Evolutionary conservation across 805 yeast genomes (phyloP).

Genomic region (Candida insectorum): DNA sequence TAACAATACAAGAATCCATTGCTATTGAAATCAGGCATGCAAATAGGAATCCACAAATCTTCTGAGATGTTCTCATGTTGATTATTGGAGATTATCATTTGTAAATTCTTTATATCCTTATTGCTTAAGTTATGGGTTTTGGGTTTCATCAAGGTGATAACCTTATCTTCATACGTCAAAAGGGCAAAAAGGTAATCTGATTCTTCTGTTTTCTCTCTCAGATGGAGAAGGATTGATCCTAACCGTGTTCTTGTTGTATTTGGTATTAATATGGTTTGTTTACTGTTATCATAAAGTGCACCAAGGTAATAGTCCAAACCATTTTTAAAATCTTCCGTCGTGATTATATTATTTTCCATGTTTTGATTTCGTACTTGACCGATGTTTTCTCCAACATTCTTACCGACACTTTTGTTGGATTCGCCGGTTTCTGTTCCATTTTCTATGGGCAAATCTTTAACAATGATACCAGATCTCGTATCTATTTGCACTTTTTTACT

Average conservation of each 20-base stretch:
- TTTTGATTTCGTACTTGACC: too few relatives aligned
- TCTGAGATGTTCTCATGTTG: conserved; percentile 30
- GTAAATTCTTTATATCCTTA: conserved; percentile 72
- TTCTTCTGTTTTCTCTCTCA: conserved; percentile 22
- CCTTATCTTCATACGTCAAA: conserved; percentile 59
- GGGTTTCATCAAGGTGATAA: conserved; percentile 74
- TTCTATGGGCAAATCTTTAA: too few relatives aligned
- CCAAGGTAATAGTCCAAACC: conserved; percentile 26
- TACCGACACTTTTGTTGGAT: too few relatives aligned
- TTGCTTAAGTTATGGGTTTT: conserved; percentile 74
- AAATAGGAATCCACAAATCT: conserved; percentile 91
- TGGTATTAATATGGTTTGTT: conserved; percentile 38
- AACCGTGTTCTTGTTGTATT: conserved; percentile 56
- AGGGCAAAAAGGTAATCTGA: conserved; percentile 64
- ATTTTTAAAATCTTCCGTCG: conserved; percentile 1
- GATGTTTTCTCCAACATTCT: too few relatives aligned
- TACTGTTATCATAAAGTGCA: conserved; percentile 20
- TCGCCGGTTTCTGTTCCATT: too few relatives aligned
- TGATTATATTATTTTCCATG: not conserved
- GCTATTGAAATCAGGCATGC: conserved; percentile 86
- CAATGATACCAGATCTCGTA: not conserved
- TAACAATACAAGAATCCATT: conserved; percentile 85
- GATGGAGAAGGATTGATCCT: conserved; percentile 46
- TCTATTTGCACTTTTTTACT: too few relatives aligned
- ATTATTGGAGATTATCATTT: conserved; percentile 58